A percentile compares a stretch with the other conserved stretches of the same genome.
Conservation (phyloP, 805 yeast species). For the Aciculoconidium aculeatum region DNA sequence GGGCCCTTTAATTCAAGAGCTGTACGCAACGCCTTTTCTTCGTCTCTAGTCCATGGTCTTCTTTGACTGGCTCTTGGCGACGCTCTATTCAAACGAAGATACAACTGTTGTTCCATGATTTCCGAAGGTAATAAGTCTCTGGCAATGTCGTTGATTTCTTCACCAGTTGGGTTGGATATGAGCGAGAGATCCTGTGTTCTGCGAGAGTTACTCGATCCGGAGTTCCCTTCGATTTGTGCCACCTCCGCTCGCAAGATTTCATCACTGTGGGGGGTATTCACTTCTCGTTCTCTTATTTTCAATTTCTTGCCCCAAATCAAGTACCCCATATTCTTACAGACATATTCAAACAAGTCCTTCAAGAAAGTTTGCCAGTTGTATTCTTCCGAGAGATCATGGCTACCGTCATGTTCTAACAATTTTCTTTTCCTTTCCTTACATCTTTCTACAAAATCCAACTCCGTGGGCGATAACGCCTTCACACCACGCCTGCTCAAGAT, state of each 20-base stretch:
- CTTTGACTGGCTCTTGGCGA: conserved; percentile 33
- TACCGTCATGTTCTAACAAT: conserved; percentile 42
- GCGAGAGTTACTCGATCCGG: neutral
- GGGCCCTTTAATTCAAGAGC: conserved; percentile 87
- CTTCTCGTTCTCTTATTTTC: conserved; percentile 11
- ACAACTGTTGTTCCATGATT: conserved; percentile 38
- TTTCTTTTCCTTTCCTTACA: conserved; percentile 67
- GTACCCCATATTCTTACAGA: conserved; percentile 65
- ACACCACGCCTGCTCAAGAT: conserved; percentile 33
- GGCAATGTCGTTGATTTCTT: conserved; percentile 22
- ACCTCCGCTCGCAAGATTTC: too few species aligned
- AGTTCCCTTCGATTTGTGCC: too few species aligned
- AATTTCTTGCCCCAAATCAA: conserved; percentile 63
- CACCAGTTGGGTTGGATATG: conserved; percentile 6
- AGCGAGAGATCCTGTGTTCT: too few species aligned
- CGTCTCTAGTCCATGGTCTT: conserved; percentile 82
- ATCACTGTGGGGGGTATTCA: conserved; percentile 16
- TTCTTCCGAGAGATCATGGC: conserved; percentile 53
- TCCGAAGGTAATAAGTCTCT: conserved; percentile 37
- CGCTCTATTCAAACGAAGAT: conserved; percentile 29
- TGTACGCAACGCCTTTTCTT: conserved; percentile 75
- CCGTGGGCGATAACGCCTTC: conserved; percentile 59
- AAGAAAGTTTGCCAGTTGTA: conserved; percentile 86
- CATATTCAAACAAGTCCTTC: conserved; percentile 72
- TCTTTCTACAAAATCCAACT: conserved; percentile 68